Base-by-base conservation (phyloP, 1,284 basidiomycete genomes). In the Cystobasidiaceae sp. region DNA sequence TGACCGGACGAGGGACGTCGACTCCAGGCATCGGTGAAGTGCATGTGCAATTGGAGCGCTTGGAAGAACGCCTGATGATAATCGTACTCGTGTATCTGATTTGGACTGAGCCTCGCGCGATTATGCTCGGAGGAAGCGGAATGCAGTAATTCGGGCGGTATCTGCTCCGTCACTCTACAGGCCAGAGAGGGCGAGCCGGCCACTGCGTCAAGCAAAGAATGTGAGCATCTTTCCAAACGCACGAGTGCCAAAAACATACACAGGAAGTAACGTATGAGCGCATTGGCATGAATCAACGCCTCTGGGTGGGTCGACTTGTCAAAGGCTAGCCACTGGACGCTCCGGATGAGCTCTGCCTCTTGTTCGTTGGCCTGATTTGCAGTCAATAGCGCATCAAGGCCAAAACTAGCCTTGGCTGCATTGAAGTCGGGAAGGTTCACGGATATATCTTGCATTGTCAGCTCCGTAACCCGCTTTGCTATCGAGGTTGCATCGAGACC, bases 251-350 rank as follows among this genome's bases (percentile, higher is more conserved):
- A 41, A 56, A 50, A 75, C 83, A 45, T 73, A 91, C 91, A 85
- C 19, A 96, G 82, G 80, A 94, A 90, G 75, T 90, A 91, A 15
- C 92, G 84, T 61, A 90, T 76, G 55, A 93, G 87, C 41, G 88
- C 85, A 68, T 93, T 91, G 1, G 89, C 85, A 72, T 92, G 89
- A 72, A 87, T 83, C 3, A 96, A 79, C 0, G 91, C 91, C 17
- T 85, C 85, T n/a, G 80, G 78, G 69, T 86, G 85, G 0, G 77
- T 78, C 6, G 69, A 55, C 8, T 65, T 66, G 68, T 83, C 80
- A 75, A 91, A 89, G 0, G 85, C 89, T 46, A 94, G 89, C 94
- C 94, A 98, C 74, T 97, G 93, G 64, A 97, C 86, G 0, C 89
- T 88, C 8, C 91, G 83, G 55, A 97, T 82, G 8, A 98, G 80